Evolutionary conservation across 1,284 basidiomycete species (phyloP).

Genomic region (Sporisorium sorghi): DNA sequence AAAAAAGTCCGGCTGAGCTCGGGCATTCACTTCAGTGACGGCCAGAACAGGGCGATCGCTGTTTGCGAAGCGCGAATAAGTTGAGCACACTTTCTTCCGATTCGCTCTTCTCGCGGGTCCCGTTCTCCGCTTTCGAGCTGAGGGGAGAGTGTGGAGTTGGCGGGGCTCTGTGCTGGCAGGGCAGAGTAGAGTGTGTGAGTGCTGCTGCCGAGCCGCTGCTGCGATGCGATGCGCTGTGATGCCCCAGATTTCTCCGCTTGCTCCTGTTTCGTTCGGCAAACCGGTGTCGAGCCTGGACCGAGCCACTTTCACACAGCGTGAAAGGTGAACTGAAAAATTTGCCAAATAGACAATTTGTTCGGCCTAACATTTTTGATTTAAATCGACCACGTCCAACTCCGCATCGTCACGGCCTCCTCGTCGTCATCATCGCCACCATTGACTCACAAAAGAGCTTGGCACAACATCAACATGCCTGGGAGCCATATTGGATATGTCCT

Average conservation of each 20-base stretch:
- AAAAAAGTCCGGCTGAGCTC: neutral
- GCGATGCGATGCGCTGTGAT: too few relatives aligned
- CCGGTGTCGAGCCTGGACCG: neutral
- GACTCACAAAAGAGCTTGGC: neutral
- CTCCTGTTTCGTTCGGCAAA: neutral
- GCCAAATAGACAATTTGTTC: neutral
- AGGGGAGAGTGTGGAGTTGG: constrained; percentile 1
- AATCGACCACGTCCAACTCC: neutral
- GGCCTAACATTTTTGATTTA: neutral
- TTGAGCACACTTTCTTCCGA: neutral
- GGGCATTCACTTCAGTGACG: too few relatives aligned
- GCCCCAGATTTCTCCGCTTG: neutral
- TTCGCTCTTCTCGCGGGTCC: neutral
- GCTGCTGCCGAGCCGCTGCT: neutral
- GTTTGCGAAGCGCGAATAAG: too few relatives aligned
- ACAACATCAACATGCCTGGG: too few relatives aligned
- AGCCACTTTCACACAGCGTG: neutral
- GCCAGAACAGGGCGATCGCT: too few relatives aligned
- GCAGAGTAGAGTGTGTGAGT: too few relatives aligned
- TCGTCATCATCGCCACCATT: neutral
- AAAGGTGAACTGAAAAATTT: neutral
- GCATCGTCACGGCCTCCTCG: neutral
- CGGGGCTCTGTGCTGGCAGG: neutral
- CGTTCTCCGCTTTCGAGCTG: neutral
- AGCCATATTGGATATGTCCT: too few relatives aligned